Percentiles rank a stretch among this genome's conserved stretches.
phyloP scores from a whole-genome alignment of 1,284 basidiomycete species.

The Xanthoconium separans region DNA sequence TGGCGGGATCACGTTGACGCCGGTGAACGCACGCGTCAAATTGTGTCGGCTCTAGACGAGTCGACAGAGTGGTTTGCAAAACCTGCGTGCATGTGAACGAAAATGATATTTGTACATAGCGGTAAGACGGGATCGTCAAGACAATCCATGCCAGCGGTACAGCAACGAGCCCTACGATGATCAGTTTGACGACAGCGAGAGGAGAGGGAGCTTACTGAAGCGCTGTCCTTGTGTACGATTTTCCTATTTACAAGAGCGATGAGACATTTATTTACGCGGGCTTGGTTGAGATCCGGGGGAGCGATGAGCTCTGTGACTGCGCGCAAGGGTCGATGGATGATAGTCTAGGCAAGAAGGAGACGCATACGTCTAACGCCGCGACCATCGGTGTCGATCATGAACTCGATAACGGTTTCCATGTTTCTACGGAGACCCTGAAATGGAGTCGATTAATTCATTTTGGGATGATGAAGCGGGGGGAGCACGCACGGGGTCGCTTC shows the following conservation, averaged over 20 bases:
- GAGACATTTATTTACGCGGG: slow-evolving; percentile 89
- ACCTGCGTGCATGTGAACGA: too few species aligned
- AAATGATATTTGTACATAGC: too few species aligned
- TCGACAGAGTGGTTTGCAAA: too few species aligned
- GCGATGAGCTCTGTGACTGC: slow-evolving; percentile 78
- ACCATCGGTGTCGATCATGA: slow-evolving; percentile 56
- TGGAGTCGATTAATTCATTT: background rate
- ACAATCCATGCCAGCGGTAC: slow-evolving; percentile 32
- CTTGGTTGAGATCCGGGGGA: slow-evolving; percentile 82
- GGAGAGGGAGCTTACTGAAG: slow-evolving; percentile 45
- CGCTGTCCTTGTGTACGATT: slow-evolving; percentile 76
- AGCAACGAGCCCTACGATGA: slow-evolving; percentile 27
- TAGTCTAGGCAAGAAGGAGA: background rate
- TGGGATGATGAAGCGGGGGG: background rate
- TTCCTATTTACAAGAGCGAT: slow-evolving; percentile 90
- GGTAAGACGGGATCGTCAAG: slow-evolving; percentile 23
- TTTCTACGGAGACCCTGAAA: slow-evolving; percentile 65
- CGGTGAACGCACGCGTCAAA: slow-evolving; percentile 25
- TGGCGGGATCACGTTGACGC: slow-evolving; percentile 36
- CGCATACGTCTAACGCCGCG: slow-evolving; percentile 57
- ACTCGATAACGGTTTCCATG: slow-evolving; percentile 77
- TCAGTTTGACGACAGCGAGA: background rate
- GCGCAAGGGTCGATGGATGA: background rate
- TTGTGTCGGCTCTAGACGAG: slow-evolving; percentile 1
- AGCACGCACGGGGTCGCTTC: slow-evolving; percentile 72